Percentiles rank a stretch among this genome's conserved stretches.
phyloP scores from a whole-genome alignment of 495 filamentous ascomycete species.

The Neurospora pannonica region DNA sequence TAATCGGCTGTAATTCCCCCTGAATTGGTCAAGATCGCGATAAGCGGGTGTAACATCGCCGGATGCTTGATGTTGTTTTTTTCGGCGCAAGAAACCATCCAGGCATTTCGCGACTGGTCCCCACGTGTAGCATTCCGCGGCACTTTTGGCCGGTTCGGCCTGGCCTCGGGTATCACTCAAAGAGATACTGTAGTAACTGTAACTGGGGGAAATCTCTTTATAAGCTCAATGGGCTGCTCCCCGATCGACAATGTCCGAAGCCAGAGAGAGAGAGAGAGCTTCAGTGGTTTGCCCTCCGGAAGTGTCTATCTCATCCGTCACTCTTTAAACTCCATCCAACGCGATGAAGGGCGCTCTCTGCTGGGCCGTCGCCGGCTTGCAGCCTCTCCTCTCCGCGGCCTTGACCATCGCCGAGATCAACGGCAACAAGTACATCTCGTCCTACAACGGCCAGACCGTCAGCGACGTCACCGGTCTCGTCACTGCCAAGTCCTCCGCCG shows the following conservation, averaged over 20 bases:
- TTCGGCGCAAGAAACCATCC: background rate
- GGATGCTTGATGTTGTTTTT: background rate
- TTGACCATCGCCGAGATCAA: slow-evolving; percentile 53
- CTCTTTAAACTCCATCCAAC: slow-evolving; percentile 10
- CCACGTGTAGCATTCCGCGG: background rate
- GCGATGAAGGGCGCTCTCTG: slow-evolving; percentile 4
- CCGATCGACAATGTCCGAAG: background rate
- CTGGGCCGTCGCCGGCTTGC: slow-evolving; percentile 14
- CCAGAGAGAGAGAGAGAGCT: background rate
- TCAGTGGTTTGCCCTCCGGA: background rate
- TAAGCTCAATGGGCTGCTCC: background rate
- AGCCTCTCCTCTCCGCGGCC: slow-evolving; percentile 22
- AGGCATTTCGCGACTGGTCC: background rate
- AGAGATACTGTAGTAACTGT: background rate
- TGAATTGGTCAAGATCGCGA: slow-evolving; percentile 1
- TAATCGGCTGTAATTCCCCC: background rate
- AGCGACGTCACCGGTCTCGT: slow-evolving; percentile 47
- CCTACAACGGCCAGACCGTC: slow-evolving; percentile 40
- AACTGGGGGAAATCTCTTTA: background rate
- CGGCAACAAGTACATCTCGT: slow-evolving; percentile 49
- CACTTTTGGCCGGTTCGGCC: background rate
- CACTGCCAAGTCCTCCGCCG: slow-evolving; percentile 47
- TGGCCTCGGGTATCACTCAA: background rate
- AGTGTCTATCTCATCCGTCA: background rate
- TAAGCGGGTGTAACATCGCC: background rate